Evolutionary conservation across 192 early-diverging fungal species (phyloP), one percentile per base, ranked within the genome.

Genomic region (Entomortierella beljakovae): DNA sequence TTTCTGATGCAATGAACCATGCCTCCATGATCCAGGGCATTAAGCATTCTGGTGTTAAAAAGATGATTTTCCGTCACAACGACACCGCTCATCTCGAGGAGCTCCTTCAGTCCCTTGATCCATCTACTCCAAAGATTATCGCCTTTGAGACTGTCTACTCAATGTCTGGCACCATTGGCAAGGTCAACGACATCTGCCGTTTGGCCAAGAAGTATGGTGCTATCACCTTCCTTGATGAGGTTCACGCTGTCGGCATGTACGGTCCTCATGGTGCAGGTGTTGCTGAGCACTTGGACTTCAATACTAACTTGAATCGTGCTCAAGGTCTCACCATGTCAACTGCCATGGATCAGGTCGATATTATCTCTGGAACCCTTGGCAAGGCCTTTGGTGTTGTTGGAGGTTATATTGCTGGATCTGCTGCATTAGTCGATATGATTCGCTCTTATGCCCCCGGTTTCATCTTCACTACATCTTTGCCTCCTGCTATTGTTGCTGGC

Each of bases 11-110:
- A 20, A 88, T 92, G 71, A 98, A 98, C 85, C 97, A 98, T 68
- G 97, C 97, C n/a, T 97, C 96, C 13, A 98, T 98, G 97, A 98
- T 98, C 81, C 96, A 97, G 86, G 97, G 97, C 67, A 96, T 98
- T 73, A 91, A 91, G 67, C 88, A 98, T 88, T 97, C 97, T 22
- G 83, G 91, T 28, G 95, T 93, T 18, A 80, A 86, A 50, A 96
- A 97, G 87, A 89, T 91, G 63, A 90, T 98, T 26, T 98, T 98
- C 86, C 87, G 91, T 51, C 97, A 97, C 86, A 98, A 98, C 81
- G 93, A 98, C 69, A 75, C 96, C 49, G 89, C 83, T 10, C 94
- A 98, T 74, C 86, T 98, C 37, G 97, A 98, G 84, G 77, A 87
- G 70, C 89, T 92, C 46, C 86, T 98, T 43, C 85, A 94, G 81